Percentiles rank a stretch among this genome's conserved stretches.
Conservation (phyloP, 2,329 filamentous ascomycete genomes). For the Tetracladium maxilliforme region DNA sequence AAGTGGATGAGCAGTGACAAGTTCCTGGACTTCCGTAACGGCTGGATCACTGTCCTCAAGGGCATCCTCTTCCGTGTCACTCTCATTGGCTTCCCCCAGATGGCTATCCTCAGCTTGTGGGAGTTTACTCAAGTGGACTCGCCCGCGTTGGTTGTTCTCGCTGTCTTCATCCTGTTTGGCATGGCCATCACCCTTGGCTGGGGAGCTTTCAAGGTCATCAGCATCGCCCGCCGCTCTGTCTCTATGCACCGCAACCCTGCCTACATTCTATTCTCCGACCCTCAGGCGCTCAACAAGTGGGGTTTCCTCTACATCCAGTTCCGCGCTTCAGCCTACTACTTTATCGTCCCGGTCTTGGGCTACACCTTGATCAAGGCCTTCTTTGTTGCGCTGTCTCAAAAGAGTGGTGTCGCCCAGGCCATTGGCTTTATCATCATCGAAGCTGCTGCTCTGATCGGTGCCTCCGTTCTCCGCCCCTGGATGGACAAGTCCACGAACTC, state of each 20-base stretch:
- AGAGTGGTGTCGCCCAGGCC: conserved; percentile 57
- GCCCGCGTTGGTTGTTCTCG: conserved; percentile 70
- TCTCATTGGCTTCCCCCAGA: conserved; percentile 82
- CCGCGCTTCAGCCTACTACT: conserved; percentile 91
- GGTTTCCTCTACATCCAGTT: conserved; percentile 96
- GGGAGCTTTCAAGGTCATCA: conserved; percentile 82
- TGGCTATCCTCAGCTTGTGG: conserved; percentile 84
- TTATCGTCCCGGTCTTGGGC: conserved; percentile 63
- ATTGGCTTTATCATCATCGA: conserved; percentile 76
- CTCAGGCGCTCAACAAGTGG: conserved; percentile 92
- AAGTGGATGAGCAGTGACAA: conserved; percentile 72
- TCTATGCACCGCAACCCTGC: conserved; percentile 90
- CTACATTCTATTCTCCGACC: conserved; percentile 93
- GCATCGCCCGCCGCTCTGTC: conserved; percentile 77
- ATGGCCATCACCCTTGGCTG: conserved; percentile 66
- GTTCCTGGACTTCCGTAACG: conserved; percentile 86
- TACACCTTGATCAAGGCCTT: conserved; percentile 81
- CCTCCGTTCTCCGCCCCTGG: conserved; percentile 76
- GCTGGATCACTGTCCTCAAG: conserved; percentile 85
- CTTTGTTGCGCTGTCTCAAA: conserved; percentile 74
- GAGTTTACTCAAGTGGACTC: conserved; percentile 82
- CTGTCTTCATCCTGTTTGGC: conserved; percentile 76
- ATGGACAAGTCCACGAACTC: conserved; percentile 98
- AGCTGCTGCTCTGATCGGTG: conserved; percentile 58
- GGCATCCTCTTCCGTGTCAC: conserved; percentile 86